Conservation (phyloP, 2,329 filamentous ascomycete species). For the Verruconis gallopava region DNA sequence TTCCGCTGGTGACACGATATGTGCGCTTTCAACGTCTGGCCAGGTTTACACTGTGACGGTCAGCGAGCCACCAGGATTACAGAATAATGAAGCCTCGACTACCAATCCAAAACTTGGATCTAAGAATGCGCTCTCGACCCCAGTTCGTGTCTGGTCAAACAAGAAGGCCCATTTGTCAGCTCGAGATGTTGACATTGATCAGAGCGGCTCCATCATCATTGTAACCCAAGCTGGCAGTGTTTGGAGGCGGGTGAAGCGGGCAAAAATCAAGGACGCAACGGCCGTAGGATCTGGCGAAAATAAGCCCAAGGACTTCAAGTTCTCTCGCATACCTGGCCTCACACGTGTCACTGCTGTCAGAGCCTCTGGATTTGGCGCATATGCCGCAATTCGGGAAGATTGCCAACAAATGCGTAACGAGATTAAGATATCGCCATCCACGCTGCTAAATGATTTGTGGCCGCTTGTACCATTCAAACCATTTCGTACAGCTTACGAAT, state of each 20-base stretch:
- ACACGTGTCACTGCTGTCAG: constrained; percentile 74
- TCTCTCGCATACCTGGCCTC: constrained; percentile 76
- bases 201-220: constrained; percentile 89
- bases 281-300: constrained; percentile 38
- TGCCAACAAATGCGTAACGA: constrained; percentile 56
- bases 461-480: constrained; percentile 54
- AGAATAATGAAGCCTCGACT: constrained; percentile 48
- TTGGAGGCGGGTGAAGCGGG: constrained; percentile 75
- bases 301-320: constrained; percentile 84
- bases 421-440: constrained; percentile 52
- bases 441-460: constrained; percentile 60
- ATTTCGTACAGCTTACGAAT: constrained; percentile 27
- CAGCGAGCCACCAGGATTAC: constrained; percentile 45
- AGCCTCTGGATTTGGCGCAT: constrained; percentile 81
- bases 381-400: constrained; percentile 75
- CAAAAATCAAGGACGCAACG: constrained; percentile 59
- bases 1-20: constrained; percentile 82
- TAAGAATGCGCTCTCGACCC: constrained; percentile 62
- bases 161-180: constrained; percentile 76
- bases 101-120: constrained; percentile 80
- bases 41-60: constrained; percentile 80
- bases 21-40: constrained; percentile 69
- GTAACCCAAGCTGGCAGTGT: constrained; percentile 87
- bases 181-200: constrained; percentile 74
- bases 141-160: constrained; percentile 77